Evolutionary conservation across 352 stramenopile genomes (phyloP), one percentile per base, ranked within the genome.

Genomic region (Phytophthora boehmeriae): DNA sequence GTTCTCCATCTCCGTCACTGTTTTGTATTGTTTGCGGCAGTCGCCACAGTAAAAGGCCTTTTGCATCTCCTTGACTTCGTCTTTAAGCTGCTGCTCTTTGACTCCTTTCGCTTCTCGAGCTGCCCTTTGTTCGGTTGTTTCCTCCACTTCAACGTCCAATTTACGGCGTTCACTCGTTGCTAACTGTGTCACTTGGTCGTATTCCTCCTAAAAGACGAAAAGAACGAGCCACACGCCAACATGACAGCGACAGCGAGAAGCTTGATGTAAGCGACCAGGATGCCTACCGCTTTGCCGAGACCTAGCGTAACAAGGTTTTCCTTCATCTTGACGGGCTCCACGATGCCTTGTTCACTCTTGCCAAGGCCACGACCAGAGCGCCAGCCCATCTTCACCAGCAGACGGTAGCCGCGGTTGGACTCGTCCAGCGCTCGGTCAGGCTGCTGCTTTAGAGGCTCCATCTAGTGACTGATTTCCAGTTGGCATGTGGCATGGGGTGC

Each of bases 11-110:
- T 89, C 82, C 16, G 46, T 71, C 44, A 90, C 82, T 10, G 75
- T 85, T 41, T 82, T 81, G 65, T 91, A 91, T 43, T 91, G 82
- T 62, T 88, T 91, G 22, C 75, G 71, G 42, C 82, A 91, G 39
- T 79, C 71, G 2, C 42, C 50, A 51, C 82, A 91, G 36, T 78
- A 78, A 45, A 91, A 91, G 10, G 70, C 76, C 1, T 71, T 66
- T 44, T 78, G 68, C 59, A 81, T 88, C 27, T 66, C 68, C 38
- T 68, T 71, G 9, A 86, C 68, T 23, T 78, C 52, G 9, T 55
- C 63, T 34, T 68, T 53, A 19, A 71, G 30, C 19, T 76, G 62
- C 13, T 80, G 50, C 11, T 77, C 48, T 9, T 53, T 59, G 2
- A 51, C 62, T 1, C 58, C 66, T 54, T 62, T 71, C 13, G 51